Conservation (phyloP, 305 asterid species). For the Solanum hybrid region DNA sequence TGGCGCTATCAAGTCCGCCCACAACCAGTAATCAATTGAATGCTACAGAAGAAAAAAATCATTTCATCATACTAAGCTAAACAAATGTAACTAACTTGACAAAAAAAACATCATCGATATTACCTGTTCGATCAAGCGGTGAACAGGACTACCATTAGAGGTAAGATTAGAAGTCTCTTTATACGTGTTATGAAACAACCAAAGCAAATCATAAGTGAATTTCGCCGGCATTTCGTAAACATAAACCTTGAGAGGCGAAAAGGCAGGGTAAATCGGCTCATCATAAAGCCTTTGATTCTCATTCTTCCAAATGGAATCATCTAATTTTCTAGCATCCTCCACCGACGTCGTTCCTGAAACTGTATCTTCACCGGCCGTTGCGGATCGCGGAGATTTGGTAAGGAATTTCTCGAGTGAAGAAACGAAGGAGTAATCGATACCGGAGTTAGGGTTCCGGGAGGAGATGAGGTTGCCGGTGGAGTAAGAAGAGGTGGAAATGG, state of each 20-base stretch:
- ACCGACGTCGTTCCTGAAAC: constrained; percentile 24
- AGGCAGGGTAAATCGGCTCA: constrained; percentile 19
- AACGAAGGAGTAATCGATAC: constrained; percentile 67
- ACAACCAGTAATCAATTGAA: constrained; percentile 92
- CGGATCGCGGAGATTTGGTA: constrained; percentile 22
- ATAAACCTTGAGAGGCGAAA: constrained; percentile 52
- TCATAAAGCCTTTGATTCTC: constrained; percentile 48
- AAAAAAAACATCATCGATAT: neutral
- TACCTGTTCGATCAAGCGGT: constrained; percentile 89
- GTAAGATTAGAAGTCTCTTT: constrained; percentile 63
- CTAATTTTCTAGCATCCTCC: constrained; percentile 35
- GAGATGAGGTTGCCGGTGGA: constrained; percentile 19
- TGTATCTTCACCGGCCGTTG: constrained; percentile 30
- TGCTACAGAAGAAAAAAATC: constrained; percentile 39
- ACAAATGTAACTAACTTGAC: neutral
- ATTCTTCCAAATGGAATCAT: constrained; percentile 39
- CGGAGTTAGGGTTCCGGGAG: constrained; percentile 26
- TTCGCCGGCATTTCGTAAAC: constrained; percentile 85
- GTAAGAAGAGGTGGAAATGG: constrained; percentile 7
- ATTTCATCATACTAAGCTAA: neutral
- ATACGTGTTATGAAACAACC: constrained; percentile 58
- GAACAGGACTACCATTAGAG: constrained; percentile 95
- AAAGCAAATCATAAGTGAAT: constrained; percentile 85
- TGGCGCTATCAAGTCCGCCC: constrained; percentile 95
- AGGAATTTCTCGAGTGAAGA: constrained; percentile 74